Conservation (phyloP, 768 basidiomycete species). For the Podaxis sp. region DNA sequence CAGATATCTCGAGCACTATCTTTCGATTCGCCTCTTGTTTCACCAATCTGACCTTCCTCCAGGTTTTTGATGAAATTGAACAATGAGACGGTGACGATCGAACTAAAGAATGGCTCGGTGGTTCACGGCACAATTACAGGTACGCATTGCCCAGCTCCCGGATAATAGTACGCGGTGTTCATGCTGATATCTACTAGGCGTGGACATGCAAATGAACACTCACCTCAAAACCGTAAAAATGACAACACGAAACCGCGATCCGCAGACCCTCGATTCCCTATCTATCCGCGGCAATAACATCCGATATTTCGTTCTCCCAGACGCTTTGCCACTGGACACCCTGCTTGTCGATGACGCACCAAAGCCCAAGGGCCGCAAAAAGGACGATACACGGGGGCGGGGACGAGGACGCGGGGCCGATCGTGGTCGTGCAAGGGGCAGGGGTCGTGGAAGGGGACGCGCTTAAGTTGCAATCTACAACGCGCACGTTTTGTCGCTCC, state of each 20-base stretch:
- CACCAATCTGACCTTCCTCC: slow-evolving; percentile 12
- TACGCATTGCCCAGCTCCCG: slow-evolving; percentile 34
- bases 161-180: neutral
- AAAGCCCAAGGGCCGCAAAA: slow-evolving; percentile 90
- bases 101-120: slow-evolving; percentile 95
- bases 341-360: slow-evolving; percentile 97
- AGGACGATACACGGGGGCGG: slow-evolving; percentile 76
- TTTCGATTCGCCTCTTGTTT: slow-evolving; percentile 16
- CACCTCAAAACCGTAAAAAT: slow-evolving; percentile 98
- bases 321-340: slow-evolving; percentile 94
- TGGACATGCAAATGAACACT: slow-evolving; percentile 99
- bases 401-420: slow-evolving; percentile 55
- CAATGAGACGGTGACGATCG: slow-evolving; percentile 98
- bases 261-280: slow-evolving; percentile 81
- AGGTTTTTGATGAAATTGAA: slow-evolving; percentile 99
- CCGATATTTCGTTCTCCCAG: slow-evolving; percentile 96
- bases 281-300: slow-evolving; percentile 97
- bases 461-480: slow-evolving; percentile 20
- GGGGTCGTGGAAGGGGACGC: slow-evolving; percentile 34
- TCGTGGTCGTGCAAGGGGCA: slow-evolving; percentile 49
- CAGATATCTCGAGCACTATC: slow-evolving; percentile 7
- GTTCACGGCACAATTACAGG: slow-evolving; percentile 98
- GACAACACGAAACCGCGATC: slow-evolving; percentile 89
- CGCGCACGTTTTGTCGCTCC: neutral
- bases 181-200: slow-evolving; percentile 52